These are phyloP conservation scores for Trichophyton mentagrophytes DNA, from an alignment of 2,329 filamentous ascomycete genomes.

Conservation along the genomic window DNA sequence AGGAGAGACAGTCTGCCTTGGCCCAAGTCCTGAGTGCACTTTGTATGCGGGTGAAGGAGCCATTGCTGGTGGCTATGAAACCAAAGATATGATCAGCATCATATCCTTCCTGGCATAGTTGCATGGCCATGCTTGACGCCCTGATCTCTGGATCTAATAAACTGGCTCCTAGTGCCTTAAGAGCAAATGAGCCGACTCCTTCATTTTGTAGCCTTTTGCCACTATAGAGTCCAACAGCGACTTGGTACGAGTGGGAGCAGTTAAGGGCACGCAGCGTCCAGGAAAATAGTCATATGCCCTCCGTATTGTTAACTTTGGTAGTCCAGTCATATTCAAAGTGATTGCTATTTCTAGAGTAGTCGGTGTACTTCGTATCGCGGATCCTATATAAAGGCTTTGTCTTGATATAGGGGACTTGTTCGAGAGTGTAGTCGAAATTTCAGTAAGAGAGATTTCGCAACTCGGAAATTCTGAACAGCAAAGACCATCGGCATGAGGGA, in stretches of 20 bases:
- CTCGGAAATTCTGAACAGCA: slow-evolving; percentile 6
- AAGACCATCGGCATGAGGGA: slow-evolving; percentile 6
- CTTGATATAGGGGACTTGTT: neutral
- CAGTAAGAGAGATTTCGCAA: neutral
- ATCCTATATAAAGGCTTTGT: neutral
- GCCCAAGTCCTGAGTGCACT: neutral
- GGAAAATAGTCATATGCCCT: neutral
- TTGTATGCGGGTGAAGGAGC: neutral
- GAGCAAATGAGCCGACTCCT: neutral
- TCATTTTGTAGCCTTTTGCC: neutral
- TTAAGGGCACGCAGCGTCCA: neutral
- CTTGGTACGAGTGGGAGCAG: slow-evolving; percentile 3
- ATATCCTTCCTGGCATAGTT: neutral
- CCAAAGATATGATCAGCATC: neutral
- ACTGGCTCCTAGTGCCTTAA: neutral
- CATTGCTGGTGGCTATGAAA: slow-evolving; percentile 3
- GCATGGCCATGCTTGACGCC: neutral
- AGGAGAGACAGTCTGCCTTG: slow-evolving; percentile 1
- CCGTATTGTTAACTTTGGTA: neutral
- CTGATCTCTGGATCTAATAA: neutral
- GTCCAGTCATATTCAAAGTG: neutral
- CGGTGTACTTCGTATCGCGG: neutral
- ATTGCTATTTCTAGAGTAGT: neutral
- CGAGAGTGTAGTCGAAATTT: neutral
- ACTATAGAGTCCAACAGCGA: slow-evolving; percentile 2